Base-by-base conservation (phyloP, 2,329 filamentous ascomycete species). In the Berkeleyomyces basicola region DNA sequence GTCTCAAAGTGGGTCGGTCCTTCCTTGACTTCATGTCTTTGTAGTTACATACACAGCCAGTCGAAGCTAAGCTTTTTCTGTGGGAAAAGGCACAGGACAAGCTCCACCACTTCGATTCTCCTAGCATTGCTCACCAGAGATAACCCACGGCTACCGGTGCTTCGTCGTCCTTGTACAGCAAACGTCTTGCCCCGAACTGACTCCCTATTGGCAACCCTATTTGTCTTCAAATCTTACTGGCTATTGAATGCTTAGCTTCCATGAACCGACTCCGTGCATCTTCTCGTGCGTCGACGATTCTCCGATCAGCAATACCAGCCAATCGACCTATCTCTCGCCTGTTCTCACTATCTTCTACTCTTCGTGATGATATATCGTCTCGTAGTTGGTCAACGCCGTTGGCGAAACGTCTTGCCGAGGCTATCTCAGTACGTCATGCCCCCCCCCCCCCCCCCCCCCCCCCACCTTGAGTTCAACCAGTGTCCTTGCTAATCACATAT, bases 361-460 rank as follows among this genome's bases (percentile, higher is more conserved):
- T 55, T 31, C 51, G 2, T 36, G 51, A 55, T 16, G 51, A 57
- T 33, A 44, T 61, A 14, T 44, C 36, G 10, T 40, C 37, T n/a
- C 46, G 68, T 66, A 44, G 88, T 77, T 96, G 91, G 90, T 95
- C 91, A 2, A 99, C 92, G 2, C 91, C 92, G 11, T 75, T 99
- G 65, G 91, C 92, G 6, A 92, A 93, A 72, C 86, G 87, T 68
- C 80, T 97, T 59, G 86, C 86, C 63, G 85, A 91, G 71, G 91
- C 90, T 55, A 96, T 97, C 67, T 86, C 85, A 67, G 91, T 95
- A 79, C 62, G 72, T 66, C 2, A 23, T 55, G 31, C 23, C 23
- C 23, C 23, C 23, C 23, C 23, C 23, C 7, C 10, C 33, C 9
- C n/a, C 23, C 23, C 23, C 23, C 23, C 23, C 23, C 23, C 7